Evolutionary conservation across 2,329 filamentous ascomycete genomes (phyloP).

Genomic region (Acrodontium crateriforme): DNA sequence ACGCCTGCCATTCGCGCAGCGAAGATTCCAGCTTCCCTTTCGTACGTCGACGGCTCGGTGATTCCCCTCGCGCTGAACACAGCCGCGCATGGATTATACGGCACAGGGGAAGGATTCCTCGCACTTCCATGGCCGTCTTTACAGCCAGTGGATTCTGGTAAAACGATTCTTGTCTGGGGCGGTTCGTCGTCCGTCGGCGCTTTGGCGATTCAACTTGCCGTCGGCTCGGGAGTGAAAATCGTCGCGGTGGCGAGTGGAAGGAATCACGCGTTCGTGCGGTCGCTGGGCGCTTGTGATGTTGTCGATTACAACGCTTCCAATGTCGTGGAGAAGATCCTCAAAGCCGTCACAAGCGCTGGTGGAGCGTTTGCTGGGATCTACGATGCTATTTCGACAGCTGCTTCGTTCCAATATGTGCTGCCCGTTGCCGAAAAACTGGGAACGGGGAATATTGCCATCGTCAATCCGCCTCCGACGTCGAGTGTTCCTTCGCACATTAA

Average conservation of each 20-base stretch:
- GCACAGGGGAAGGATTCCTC: constrained; percentile 21
- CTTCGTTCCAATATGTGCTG: constrained; percentile 11
- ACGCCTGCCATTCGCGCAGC: constrained; percentile 18
- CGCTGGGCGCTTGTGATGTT: constrained; percentile 17
- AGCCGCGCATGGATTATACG: constrained; percentile 28
- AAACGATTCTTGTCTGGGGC: constrained; percentile 26
- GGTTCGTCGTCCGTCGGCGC: constrained; percentile 23
- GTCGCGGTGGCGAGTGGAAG: constrained; percentile 18
- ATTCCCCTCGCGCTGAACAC: constrained; percentile 32
- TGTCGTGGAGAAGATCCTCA: constrained; percentile 26
- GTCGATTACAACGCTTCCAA: constrained; percentile 21
- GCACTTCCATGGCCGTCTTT: constrained; percentile 25
- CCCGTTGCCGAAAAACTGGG: constrained; percentile 18
- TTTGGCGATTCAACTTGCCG: constrained; percentile 21
- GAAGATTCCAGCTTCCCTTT: constrained; percentile 25
- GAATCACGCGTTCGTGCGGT: constrained; percentile 20
- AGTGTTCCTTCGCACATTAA: constrained; percentile 14
- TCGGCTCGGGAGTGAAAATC: constrained; percentile 20
- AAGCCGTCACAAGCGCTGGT: constrained; percentile 22
- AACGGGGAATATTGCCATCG: constrained; percentile 11
- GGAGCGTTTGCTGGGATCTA: constrained; percentile 30
- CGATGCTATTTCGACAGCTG: constrained; percentile 21
- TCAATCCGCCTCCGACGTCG: constrained; percentile 9
- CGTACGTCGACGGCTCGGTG: constrained; percentile 26
- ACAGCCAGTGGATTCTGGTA: constrained; percentile 18